A percentile compares a stretch with the other conserved stretches of the same genome.
These are phyloP conservation scores for Lycium ferocissimum DNA, from an alignment of 257 asterid genomes.

Conservation along the genomic window DNA sequence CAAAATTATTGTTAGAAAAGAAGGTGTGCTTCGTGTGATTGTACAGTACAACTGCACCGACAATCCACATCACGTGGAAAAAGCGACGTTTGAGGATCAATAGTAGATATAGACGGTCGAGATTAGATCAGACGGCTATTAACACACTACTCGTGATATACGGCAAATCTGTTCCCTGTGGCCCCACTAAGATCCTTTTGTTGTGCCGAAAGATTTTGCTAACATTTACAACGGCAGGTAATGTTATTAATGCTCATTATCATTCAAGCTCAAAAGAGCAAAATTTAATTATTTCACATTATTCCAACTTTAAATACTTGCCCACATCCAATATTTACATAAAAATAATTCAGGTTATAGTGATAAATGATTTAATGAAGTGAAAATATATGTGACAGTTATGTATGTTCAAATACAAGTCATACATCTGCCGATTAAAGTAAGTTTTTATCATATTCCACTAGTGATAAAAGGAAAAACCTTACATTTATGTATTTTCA, in stretches of 20 bases:
- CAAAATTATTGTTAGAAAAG: background rate
- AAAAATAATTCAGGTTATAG: too few relatives aligned
- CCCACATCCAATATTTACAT: too few relatives aligned
- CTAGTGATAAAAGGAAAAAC: too few relatives aligned
- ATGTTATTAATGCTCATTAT: background rate
- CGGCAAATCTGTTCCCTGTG: constrained; percentile 35
- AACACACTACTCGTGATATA: constrained; percentile 51
- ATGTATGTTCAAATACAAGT: too few relatives aligned
- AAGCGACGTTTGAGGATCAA: constrained; percentile 4
- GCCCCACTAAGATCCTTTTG: constrained; percentile 46
- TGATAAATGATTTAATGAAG: too few relatives aligned
- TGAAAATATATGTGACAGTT: too few relatives aligned
- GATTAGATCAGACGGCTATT: constrained; percentile 39
- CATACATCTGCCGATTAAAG: too few relatives aligned
- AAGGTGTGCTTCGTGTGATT: background rate
- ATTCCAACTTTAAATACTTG: background rate
- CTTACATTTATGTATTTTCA: too few relatives aligned
- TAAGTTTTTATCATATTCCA: too few relatives aligned
- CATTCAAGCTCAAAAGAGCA: background rate
- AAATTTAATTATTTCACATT: background rate
- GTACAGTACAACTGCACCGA: constrained; percentile 42
- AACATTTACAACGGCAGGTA: constrained; percentile 30
- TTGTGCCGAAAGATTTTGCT: constrained; percentile 55
- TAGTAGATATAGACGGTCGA: constrained; percentile 38
- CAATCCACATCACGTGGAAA: constrained; percentile 47